phyloP scores from a whole-genome alignment of 75 land plant species.

The Ceratopteris richardii region DNA sequence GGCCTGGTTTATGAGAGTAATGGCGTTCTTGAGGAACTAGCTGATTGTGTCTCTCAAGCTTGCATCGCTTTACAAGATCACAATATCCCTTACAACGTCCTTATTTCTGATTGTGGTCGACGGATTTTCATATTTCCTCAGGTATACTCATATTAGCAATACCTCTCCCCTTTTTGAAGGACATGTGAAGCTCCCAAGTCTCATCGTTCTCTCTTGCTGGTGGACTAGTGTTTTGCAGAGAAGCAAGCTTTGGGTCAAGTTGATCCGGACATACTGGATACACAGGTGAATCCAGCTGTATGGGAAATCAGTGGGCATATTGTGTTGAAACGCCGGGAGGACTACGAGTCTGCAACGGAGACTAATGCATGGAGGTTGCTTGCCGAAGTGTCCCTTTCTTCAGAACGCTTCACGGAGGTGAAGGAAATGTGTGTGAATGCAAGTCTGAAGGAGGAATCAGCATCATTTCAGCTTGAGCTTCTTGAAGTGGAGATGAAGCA shows the following conservation, averaged over 20 bases:
- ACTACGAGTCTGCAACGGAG: constrained; percentile 25
- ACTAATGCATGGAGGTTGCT: constrained; percentile 23
- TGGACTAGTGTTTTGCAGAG: constrained; percentile 27
- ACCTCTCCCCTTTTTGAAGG: neutral
- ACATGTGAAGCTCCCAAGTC: neutral
- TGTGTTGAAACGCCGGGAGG: constrained; percentile 21
- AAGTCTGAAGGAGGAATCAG: neutral
- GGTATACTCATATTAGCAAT: constrained; percentile 23
- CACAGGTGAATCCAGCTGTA: constrained; percentile 39
- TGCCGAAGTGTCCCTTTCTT: constrained; percentile 26
- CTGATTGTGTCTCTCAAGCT: constrained; percentile 38
- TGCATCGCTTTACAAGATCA: constrained; percentile 70
- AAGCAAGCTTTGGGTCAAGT: constrained; percentile 23
- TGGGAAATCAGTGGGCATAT: constrained; percentile 43
- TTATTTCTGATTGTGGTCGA: constrained; percentile 69
- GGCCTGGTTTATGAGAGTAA: constrained; percentile 76
- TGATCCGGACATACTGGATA: constrained; percentile 20
- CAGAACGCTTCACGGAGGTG: constrained; percentile 20
- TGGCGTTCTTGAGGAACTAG: constrained; percentile 36
- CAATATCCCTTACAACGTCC: constrained; percentile 83
- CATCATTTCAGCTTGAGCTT: too few species aligned
- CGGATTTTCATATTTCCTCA: constrained; percentile 71
- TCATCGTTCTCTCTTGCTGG: neutral
- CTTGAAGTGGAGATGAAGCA: too few species aligned
- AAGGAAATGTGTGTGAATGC: constrained; percentile 8